Conservation (phyloP, 208 protist genomes). For the Leishmania arabica region DNA sequence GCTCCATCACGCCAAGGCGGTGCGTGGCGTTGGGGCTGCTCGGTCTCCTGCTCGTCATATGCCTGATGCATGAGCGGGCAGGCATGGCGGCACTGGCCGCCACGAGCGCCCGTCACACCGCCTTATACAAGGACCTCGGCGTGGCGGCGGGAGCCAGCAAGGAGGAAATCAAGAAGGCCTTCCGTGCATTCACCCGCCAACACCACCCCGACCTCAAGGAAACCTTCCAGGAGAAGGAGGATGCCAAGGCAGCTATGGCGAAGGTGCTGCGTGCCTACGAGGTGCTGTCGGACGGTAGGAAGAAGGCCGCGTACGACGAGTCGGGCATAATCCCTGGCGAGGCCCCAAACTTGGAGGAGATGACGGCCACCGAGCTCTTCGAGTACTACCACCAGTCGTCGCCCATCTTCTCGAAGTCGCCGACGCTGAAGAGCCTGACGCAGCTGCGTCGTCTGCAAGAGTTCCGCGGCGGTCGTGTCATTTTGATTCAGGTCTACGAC, state of each 20-base stretch:
- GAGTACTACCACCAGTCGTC: conserved; percentile 67
- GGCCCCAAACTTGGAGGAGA: conserved; percentile 39
- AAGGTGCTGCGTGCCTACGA: conserved; percentile 83
- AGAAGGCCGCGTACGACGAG: conserved; percentile 74
- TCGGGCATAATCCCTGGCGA: conserved; percentile 73
- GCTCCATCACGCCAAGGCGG: background rate
- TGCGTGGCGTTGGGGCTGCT: conserved; percentile 18
- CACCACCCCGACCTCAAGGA: conserved; percentile 93
- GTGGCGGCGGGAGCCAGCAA: conserved; percentile 49
- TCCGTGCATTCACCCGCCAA: conserved; percentile 66
- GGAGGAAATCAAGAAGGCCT: conserved; percentile 79
- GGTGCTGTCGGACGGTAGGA: conserved; percentile 70
- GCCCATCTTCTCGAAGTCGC: conserved; percentile 81
- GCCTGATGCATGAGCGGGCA: conserved; percentile 10
- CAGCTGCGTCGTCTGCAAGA: conserved; percentile 51
- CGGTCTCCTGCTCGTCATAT: conserved; percentile 23
- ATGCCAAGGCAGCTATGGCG: conserved; percentile 81
- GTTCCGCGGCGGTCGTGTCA: conserved; percentile 70
- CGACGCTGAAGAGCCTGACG: conserved; percentile 44
- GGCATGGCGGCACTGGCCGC: conserved; percentile 12
- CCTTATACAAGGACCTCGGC: conserved; percentile 80
- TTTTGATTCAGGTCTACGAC: conserved; percentile 79
- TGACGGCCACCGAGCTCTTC: conserved; percentile 68
- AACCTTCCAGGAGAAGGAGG: conserved; percentile 77
- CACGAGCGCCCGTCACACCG: conserved; percentile 21